Base-by-base conservation (phyloP, 345 rosid species). In the Dipteronia dyeriana region DNA sequence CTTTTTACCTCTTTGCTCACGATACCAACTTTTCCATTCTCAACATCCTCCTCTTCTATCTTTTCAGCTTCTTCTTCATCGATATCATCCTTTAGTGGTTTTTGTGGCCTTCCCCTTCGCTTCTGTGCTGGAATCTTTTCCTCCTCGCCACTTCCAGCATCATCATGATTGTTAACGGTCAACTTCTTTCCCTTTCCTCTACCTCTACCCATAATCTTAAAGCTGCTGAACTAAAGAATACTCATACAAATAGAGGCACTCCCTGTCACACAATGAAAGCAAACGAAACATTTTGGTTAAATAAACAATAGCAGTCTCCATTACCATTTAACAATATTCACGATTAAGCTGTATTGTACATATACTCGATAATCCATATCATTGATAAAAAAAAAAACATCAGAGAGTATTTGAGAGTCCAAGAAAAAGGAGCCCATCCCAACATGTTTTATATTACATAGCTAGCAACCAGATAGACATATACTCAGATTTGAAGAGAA, bases 31-130 rank as follows among this genome's bases (percentile, higher is more conserved):
- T 85, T 88, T 41, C 86, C 89, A 54, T 82, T 82, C 78, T 86
- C 93, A 7, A 66, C 89, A 47, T 86, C 91, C 76, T 82, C 92
- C 60, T 84, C 92, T 64, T 85, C 87, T 39, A 81, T 5, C 61
- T 83, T 85, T 70, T 84, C 91, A 79, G 67, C 69, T 82, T 86
- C 92, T 66, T 86, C 91, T 13, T 84, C 89, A 22, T 85, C 90
- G 23, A 88, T 63, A n/a, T 86, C 90, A 68, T 89, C 95, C 71
- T 89, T 91, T 31, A 89, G 70, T 5, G 83, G 90, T 63, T 91
- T 91, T 64, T 84, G 89, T 9, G 95, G 95, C 75, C 95, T 85
- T 78, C 95, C 95, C 62, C 95, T 86, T 79, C 90, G 86, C 84
- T 89, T 91, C 78, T 87, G 91, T 4, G 84, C 83, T 5, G 95